phyloP scores from a whole-genome alignment of 2,329 filamentous ascomycete species.

The Rutstroemia sp. region DNA sequence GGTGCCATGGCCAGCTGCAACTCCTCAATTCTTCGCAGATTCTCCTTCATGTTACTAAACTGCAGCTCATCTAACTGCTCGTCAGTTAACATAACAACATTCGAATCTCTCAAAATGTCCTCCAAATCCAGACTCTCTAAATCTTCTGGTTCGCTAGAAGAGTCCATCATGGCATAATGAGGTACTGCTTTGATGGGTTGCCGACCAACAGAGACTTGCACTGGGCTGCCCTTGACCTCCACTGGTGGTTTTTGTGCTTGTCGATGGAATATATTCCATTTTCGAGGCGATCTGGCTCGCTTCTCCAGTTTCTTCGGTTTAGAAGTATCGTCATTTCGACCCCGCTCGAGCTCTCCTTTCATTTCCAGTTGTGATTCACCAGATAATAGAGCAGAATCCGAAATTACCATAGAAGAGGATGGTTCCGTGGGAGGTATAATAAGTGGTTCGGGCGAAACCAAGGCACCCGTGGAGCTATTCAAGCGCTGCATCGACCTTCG shows the following conservation, averaged over 20 bases:
- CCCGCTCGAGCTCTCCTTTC: slow-evolving; percentile 34
- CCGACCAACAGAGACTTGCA: slow-evolving; percentile 41
- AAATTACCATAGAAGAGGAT: slow-evolving; percentile 47
- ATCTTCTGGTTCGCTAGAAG: slow-evolving; percentile 38
- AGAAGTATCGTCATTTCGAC: slow-evolving; percentile 15
- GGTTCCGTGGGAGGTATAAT: slow-evolving; percentile 34
- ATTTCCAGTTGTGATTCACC: slow-evolving; percentile 42
- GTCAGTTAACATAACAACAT: slow-evolving; percentile 23
- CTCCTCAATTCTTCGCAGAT: slow-evolving; percentile 18
- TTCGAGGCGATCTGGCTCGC: slow-evolving; percentile 44
- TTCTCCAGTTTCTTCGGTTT: slow-evolving; percentile 49
- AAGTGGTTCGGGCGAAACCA: slow-evolving; percentile 48
- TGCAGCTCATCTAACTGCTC: slow-evolving; percentile 26
- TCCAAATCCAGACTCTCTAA: slow-evolving; percentile 32
- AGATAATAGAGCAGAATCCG: slow-evolving; percentile 49
- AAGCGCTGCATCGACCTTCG: slow-evolving; percentile 48
- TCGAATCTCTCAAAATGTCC: slow-evolving; percentile 44
- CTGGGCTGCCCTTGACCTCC: slow-evolving; percentile 33
- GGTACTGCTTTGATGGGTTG: slow-evolving; percentile 40
- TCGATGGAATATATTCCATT: slow-evolving; percentile 57
- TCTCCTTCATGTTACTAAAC: slow-evolving; percentile 25
- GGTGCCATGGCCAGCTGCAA: slow-evolving; percentile 11
- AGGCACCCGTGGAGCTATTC: slow-evolving; percentile 36
- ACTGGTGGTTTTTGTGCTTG: slow-evolving; percentile 37
- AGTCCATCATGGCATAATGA: slow-evolving; percentile 56